Evolutionary conservation across 2,329 filamentous ascomycete species (phyloP), one percentile per base, ranked within the genome.

Genomic region (Cytospora chrysosperma): DNA sequence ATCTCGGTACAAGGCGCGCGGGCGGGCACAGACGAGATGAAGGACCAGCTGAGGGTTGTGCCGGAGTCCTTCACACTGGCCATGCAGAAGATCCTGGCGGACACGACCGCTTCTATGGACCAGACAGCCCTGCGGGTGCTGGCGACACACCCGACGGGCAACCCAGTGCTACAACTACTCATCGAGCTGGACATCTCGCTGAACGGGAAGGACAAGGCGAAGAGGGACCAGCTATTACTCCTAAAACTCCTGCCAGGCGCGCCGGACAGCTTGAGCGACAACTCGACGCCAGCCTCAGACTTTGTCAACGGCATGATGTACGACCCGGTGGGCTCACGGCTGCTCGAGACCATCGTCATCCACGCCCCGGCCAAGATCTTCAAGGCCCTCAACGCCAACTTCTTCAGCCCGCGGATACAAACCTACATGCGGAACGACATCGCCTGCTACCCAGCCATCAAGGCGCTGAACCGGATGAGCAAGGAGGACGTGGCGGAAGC

Each of bases 281-380:
- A 86, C 19, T 86, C 86, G 1, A 90, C 91, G 37, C 89, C 88
- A 56, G 90, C 91, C 4, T 84, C 86, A 13, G 81, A 84, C 19
- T 97, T 98, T 72, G 84, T 98, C 73, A 93, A 91, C 70, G 88
- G 90, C 62, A 85, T 98, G 72, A 81, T 97, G 28, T 98, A 97
- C 75, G 93, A 98, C 72, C 83, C 90, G 1, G 88, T 98, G 58
- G 95, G 95, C 19, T 97, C 94, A 4, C 89, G 94, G 52, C 82
- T 99, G 2, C 82, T 98, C 26, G 95, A 99, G 77, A 92, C 89
- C 0, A 88, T 99, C 67, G 85, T 97, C 67, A 85, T 88, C 28
- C 84, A 90, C 72, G 87, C 89, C 19, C 93, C 95, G 0, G 93
- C 91, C 51, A 97, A 95, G 76, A 78, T 93, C 37, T 99, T 98